Evolutionary conservation across 441 rosid genomes (phyloP).

Genomic region (Syzygium malaccense): DNA sequence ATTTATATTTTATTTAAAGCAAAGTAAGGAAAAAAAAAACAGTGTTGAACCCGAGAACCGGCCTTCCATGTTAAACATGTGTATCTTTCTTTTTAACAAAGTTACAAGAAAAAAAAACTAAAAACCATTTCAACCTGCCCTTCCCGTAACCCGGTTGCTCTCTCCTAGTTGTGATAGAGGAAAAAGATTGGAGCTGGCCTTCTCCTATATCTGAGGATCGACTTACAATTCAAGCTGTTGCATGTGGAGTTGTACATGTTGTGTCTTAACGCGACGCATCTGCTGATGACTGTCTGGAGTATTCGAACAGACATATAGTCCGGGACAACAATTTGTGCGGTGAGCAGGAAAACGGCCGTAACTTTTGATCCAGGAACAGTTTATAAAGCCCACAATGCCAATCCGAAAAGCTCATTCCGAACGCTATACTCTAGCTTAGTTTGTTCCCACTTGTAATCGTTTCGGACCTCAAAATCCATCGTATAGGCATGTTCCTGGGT

Average conservation of each 20-base stretch:
- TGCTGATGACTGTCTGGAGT: neutral
- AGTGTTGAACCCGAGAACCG: neutral
- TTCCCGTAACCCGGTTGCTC: neutral
- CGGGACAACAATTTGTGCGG: neutral
- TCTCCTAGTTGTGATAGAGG: neutral
- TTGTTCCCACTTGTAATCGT: neutral
- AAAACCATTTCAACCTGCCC: neutral
- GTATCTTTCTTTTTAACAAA: neutral
- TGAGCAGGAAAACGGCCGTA: neutral
- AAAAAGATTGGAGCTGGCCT: neutral
- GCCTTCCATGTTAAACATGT: neutral
- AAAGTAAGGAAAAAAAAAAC: neutral
- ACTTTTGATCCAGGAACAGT: neutral
- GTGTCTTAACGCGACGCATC: neutral
- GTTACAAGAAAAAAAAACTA: neutral
- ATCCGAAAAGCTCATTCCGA: neutral
- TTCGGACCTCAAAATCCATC: neutral
- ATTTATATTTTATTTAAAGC: neutral
- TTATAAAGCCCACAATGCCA: neutral
- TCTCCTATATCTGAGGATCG: neutral
- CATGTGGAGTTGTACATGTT: neutral
- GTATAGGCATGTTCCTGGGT: neutral
- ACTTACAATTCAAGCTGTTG: neutral
- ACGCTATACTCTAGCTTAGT: neutral
- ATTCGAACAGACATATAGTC: neutral